phyloP scores from a whole-genome alignment of 495 filamentous ascomycete genomes.

The Wilcoxina mikolae region DNA sequence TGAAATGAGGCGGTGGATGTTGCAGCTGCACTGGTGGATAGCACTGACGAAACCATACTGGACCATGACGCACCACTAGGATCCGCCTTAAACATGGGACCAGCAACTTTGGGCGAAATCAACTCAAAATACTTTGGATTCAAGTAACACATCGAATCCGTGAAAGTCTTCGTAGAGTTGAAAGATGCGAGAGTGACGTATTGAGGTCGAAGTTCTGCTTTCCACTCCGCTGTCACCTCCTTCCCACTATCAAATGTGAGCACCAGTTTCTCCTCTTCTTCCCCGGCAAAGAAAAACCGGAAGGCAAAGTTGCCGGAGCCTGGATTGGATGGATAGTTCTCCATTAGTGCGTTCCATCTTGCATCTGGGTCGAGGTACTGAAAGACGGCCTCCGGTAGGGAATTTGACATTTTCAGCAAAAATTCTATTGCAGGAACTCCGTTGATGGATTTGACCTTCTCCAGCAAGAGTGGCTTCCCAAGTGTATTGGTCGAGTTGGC shows the following conservation, averaged over 20 bases:
- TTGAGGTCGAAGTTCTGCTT: neutral
- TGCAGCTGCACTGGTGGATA: neutral
- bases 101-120: neutral
- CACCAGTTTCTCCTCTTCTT: neutral
- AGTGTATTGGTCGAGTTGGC: no score
- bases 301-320: neutral
- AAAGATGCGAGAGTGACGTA: no score
- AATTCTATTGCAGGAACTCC: neutral
- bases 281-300: neutral
- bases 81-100: neutral
- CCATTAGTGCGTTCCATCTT: neutral
- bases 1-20: neutral
- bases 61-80: neutral
- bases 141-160: neutral
- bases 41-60: neutral
- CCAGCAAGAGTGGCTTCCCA: neutral
- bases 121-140: neutral
- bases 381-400: neutral
- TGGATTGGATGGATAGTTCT: neutral
- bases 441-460: neutral
- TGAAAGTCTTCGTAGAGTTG: neutral
- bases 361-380: neutral
- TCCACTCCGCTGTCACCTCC: neutral
- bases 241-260: neutral
- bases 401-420: neutral